A percentile compares a stretch with the other conserved stretches of the same genome.
Conservation (phyloP, 306 rosid genomes). For the Prunus kanzakura region DNA sequence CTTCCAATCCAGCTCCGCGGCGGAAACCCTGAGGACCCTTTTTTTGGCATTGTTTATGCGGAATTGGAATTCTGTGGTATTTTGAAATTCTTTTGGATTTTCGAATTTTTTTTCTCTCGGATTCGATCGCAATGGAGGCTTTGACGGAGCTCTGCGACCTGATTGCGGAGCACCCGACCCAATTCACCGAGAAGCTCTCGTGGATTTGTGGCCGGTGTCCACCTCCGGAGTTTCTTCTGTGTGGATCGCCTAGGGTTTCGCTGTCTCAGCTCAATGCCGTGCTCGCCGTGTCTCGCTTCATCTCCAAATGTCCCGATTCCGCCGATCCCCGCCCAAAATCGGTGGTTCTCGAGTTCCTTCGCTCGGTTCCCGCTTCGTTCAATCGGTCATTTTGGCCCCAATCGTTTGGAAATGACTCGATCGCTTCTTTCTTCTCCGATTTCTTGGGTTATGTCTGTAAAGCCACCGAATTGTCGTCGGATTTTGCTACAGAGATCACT, state of each 20-base stretch:
- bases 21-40: not conserved
- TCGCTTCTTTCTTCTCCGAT: slow-evolving; percentile 58
- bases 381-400: slow-evolving; percentile 78
- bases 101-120: not conserved
- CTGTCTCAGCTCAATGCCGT: slow-evolving; percentile 93
- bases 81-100: not conserved
- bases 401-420: slow-evolving; percentile 52
- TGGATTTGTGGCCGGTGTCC: slow-evolving; percentile 92
- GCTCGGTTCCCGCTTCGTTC: slow-evolving; percentile 65
- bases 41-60: not conserved
- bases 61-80: not conserved
- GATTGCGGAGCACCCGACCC: slow-evolving; percentile 70
- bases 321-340: slow-evolving; percentile 74
- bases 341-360: slow-evolving; percentile 66
- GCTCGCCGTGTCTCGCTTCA: slow-evolving; percentile 72
- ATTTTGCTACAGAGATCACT: slow-evolving; percentile 57
- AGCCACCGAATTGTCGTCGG: slow-evolving; percentile 64
- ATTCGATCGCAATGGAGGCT: slow-evolving; percentile 66
- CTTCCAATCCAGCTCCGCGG: slow-evolving; percentile 4
- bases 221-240: slow-evolving; percentile 53
- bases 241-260: slow-evolving; percentile 82
- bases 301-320: slow-evolving; percentile 65
- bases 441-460: slow-evolving; percentile 53
- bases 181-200: slow-evolving; percentile 67
- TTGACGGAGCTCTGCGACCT: slow-evolving; percentile 90